phyloP scores from a whole-genome alignment of 1,284 basidiomycete genomes.

The Marasmius tenuissimus region DNA sequence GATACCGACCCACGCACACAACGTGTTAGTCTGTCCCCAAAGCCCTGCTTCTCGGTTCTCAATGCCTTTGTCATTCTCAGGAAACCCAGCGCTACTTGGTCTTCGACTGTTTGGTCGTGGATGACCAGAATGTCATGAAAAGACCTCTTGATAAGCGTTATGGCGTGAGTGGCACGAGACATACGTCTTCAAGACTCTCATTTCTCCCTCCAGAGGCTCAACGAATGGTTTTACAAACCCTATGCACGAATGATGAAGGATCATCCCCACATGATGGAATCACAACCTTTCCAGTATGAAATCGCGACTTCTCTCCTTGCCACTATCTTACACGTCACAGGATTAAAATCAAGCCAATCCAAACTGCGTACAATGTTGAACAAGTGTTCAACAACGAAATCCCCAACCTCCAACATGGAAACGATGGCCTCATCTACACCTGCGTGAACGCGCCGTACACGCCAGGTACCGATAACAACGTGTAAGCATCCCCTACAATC shows the following conservation, averaged over 20 bases:
- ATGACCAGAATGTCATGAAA: slow-evolving; percentile 86
- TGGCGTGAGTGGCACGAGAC: slow-evolving; percentile 58
- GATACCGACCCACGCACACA: slow-evolving; percentile 81
- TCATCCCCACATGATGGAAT: slow-evolving; percentile 63
- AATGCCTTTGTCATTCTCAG: slow-evolving; percentile 37
- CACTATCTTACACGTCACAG: slow-evolving; percentile 38
- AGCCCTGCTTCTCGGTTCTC: slow-evolving; percentile 2
- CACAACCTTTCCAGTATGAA: slow-evolving; percentile 84
- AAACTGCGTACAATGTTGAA: slow-evolving; percentile 85
- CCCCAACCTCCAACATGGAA: slow-evolving; percentile 88
- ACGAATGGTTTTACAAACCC: slow-evolving; percentile 82
- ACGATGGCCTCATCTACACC: slow-evolving; percentile 97
- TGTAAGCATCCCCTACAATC: slow-evolving; percentile 53
- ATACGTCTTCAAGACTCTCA: background rate
- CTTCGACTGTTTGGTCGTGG: slow-evolving; percentile 92
- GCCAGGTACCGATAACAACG: slow-evolving; percentile 89
- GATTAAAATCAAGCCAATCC: slow-evolving; percentile 86
- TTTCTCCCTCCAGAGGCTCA: slow-evolving; percentile 62
- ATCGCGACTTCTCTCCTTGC: background rate
- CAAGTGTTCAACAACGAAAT: slow-evolving; percentile 86
- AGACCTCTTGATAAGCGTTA: slow-evolving; percentile 86
- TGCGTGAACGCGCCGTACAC: slow-evolving; percentile 84
- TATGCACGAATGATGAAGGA: slow-evolving; percentile 72
- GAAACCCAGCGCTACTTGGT: slow-evolving; percentile 81
- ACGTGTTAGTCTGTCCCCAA: slow-evolving; percentile 44